Percentiles rank a stretch among this genome's conserved stretches.
Conservation (phyloP, 106 monocot species). For the Narthecium ossifragum region DNA sequence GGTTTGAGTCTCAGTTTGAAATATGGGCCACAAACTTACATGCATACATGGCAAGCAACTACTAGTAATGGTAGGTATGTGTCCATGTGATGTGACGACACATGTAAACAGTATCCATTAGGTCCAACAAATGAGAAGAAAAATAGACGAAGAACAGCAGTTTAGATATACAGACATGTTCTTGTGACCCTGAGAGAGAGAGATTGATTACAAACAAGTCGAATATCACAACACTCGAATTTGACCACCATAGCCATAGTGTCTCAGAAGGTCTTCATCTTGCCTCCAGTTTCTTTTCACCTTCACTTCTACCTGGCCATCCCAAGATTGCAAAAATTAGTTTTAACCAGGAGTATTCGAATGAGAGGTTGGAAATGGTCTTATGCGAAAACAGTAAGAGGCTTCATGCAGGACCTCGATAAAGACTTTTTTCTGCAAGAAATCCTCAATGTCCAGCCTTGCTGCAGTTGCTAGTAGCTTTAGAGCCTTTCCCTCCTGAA, state of each 20-base stretch:
- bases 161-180: no score
- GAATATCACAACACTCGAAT: slow-evolving; percentile 43
- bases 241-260: slow-evolving; percentile 79
- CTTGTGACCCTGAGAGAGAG: no score
- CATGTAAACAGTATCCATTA: no score
- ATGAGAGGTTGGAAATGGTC: neutral
- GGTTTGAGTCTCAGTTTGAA: no score
- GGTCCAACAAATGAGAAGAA: no score
- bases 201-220: neutral
- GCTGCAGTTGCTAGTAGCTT: slow-evolving; percentile 94
- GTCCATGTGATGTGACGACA: no score
- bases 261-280: slow-evolving; percentile 73
- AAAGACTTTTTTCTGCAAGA: slow-evolving; percentile 87
- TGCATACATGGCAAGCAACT: no score
- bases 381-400: neutral
- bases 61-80: no score
- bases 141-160: no score
- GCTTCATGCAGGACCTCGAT: slow-evolving; percentile 47
- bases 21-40: no score
- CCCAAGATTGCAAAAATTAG: neutral
- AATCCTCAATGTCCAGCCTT: slow-evolving; percentile 93
- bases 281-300: slow-evolving; percentile 90
- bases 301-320: slow-evolving; percentile 79
- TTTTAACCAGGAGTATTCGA: neutral
- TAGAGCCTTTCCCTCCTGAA: slow-evolving; percentile 87